Conservation (phyloP, 2,329 filamentous ascomycete genomes). For the Talaromyces sp. region DNA sequence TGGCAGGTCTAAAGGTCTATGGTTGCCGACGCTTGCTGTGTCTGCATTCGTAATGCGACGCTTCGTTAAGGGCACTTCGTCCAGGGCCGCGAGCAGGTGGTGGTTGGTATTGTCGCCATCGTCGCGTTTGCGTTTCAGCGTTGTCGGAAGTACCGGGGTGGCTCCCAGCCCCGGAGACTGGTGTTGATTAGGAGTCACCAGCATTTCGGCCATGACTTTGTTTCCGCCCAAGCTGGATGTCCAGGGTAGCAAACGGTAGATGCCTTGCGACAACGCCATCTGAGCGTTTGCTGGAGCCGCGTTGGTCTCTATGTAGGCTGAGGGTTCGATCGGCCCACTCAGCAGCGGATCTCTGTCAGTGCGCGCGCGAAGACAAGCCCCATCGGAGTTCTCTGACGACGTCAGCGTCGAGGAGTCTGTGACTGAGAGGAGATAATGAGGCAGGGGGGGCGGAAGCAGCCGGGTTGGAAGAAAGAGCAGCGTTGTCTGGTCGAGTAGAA, state of each 20-base stretch:
- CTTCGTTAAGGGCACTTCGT: conserved; percentile 26
- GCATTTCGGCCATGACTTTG: conserved; percentile 40
- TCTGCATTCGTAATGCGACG: conserved; percentile 25
- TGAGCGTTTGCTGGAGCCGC: neutral
- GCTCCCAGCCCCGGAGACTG: conserved; percentile 23
- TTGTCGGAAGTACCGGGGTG: conserved; percentile 28
- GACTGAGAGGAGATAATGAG: neutral
- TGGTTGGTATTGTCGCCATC: conserved; percentile 39
- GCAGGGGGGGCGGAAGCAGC: neutral
- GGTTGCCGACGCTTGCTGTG: conserved; percentile 12
- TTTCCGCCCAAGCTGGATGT: conserved; percentile 40
- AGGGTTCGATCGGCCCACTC: neutral
- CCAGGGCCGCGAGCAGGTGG: conserved; percentile 14
- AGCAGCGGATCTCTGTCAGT: neutral
- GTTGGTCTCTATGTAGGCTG: neutral
- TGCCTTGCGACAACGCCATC: conserved; percentile 37
- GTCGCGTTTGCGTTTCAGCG: conserved; percentile 56
- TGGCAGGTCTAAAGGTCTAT: neutral
- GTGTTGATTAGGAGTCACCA: conserved; percentile 32
- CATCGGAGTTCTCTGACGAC: conserved; percentile 8
- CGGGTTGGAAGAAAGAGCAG: neutral
- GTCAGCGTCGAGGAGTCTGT: neutral
- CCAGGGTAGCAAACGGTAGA: conserved; percentile 46
- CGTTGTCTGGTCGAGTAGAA: neutral
- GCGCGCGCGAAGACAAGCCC: conserved; percentile 1